Base-by-base conservation (phyloP, 2,329 filamentous ascomycete genomes). In the Bimuria novae-zelandiae region DNA sequence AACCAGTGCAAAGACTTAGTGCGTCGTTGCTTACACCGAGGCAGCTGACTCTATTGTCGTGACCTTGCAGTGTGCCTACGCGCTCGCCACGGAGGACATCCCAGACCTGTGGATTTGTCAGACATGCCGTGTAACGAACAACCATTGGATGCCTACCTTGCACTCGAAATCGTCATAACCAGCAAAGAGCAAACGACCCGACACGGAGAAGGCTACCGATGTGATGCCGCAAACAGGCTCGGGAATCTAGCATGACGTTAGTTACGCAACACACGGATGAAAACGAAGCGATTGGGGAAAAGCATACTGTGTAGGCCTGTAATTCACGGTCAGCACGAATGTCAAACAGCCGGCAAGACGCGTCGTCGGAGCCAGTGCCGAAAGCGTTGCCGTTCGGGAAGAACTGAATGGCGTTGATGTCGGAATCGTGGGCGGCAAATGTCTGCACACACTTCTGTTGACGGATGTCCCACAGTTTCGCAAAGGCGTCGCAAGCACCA, bases 381-480 rank as follows among this genome's bases (percentile, higher is more conserved):
- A 99, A 97, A 22, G 94, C 96, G 76, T 97, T 96, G 57, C 94
- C 94, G 71, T 97, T 95, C 49, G 94, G 94, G 86, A 97, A 97
- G 81, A 97, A 99, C 75, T 97, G 94, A 61, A 99, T 97, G 67
- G 94, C 94, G 76, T 99, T 99, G 81, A 99, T 99, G 72, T 99
- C 94, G 39, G 92, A 97, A 77, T 97, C 94, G 77, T 97, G 94
- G 23, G 94, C 94, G 48, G 94, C 92, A 76, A 99, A 99, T 2
- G 94, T 99, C 81, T 99, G 94, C 47, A 96, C 92, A 62, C 94
- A 95, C 83, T 97, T 97, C 70, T 95, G 93, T 62, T 94, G 92
- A 72, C 94, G 90, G 65, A 97, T 96, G 80, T 99, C 94, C 94
- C 94, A 99, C 52, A 99, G 81, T 79, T 99, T 99, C 53, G 94